Conservation (phyloP, 2,329 filamentous ascomycete genomes). For the Diaporthe batatas region DNA sequence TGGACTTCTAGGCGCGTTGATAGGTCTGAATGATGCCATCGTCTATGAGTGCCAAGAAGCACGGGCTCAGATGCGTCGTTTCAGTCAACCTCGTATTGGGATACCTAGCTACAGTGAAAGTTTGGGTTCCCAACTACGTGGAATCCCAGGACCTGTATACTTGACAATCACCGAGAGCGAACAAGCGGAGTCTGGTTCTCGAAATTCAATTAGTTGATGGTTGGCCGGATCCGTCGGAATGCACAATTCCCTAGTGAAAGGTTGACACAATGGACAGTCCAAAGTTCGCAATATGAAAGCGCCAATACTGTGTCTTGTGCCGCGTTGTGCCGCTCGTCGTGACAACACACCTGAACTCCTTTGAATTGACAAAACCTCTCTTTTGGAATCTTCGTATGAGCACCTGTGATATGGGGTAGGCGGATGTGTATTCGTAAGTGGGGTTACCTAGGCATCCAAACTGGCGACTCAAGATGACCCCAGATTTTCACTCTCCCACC, state of each 20-base stretch:
- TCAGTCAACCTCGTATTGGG: no score
- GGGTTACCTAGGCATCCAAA: no score
- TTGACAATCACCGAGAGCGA: not conserved
- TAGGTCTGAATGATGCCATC: not conserved
- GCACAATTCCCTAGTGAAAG: no score
- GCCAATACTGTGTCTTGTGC: not conserved
- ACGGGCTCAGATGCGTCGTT: not conserved
- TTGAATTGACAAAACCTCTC: not conserved
- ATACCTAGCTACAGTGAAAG: no score
- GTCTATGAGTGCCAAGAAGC: not conserved
- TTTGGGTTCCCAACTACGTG: not conserved
- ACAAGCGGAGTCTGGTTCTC: not conserved
- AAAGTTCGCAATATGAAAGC: no score
- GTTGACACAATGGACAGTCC: not conserved
- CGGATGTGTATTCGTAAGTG: not conserved
- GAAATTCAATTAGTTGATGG: not conserved
- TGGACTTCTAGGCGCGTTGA: not conserved
- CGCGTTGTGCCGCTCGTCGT: not conserved
- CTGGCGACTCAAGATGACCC: conserved; percentile 25
- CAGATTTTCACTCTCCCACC: conserved; percentile 66
- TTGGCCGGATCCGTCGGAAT: conserved; percentile 16
- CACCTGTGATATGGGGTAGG: fast-evolving
- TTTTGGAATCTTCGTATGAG: not conserved
- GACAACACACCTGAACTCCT: no score
- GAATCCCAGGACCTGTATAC: not conserved